Base-by-base conservation (phyloP, 345 rosid species). In the Rhizophora mangle region DNA sequence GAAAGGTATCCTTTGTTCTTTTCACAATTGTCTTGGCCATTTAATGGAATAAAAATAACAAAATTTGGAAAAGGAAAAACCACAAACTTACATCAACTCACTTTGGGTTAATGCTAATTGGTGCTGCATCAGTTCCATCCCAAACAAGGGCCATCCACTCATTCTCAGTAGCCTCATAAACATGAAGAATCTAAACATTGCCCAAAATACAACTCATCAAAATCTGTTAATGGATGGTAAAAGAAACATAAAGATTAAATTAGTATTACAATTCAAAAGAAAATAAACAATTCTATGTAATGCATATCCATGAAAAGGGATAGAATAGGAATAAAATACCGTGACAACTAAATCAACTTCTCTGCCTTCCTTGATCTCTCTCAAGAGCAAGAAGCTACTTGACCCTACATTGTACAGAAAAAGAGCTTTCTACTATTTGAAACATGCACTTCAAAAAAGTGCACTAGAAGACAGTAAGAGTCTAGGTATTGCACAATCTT, bases 91-190 rank as follows among this genome's bases (percentile, higher is more conserved):
- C 26, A 62, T 20, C 16, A 67, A 82, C 91, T 84, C 82, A 90
- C 96, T 70, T 86, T 51, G 80, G 21, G 7, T 68, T 29, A 64
- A 90, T 82, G 59, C 67, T 71, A 56, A 64, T 64, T 60, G 86
- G 85, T 22, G 90, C 85, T 69, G 85, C 74, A 77, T 91, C 97
- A 69, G 93, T 89, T 66, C 97, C 97, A 80, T 91, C 97, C 97
- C 97, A 91, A 62, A 89, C 74, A 76, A 86, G 81, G 75, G 77
- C 74, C 24, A 82, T 60, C 81, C 78, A 78, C 71, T 63, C 72
- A 47, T 80, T 67, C 52, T 86, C 69, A 60, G 75, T 54, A 64
- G 66, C 81, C 66, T 88, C 76, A 24, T 68, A 72, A 15, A 66
- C 65, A 78, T 87, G 90, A 65, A 91, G 91, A 60, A 91, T 68